Percentiles rank a stretch among this genome's conserved stretches.
These are phyloP conservation scores for Martensiomyces pterosporus DNA, from an alignment of 192 early-diverging fungal species.

Conservation along the genomic window DNA sequence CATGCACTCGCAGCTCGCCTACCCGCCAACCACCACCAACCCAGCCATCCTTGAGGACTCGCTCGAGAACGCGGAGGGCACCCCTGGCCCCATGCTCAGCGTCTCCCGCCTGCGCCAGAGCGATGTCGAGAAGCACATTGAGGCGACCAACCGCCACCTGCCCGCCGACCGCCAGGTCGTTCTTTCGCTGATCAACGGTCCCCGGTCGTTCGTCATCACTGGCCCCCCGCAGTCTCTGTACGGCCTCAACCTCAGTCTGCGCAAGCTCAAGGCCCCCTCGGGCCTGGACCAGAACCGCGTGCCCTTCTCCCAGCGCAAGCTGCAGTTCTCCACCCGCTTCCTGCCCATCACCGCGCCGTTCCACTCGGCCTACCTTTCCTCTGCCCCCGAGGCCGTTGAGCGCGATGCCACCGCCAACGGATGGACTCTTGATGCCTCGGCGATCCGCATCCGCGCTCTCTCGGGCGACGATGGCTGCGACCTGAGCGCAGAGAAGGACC, in stretches of 20 bases:
- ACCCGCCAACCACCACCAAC: conserved; percentile 75
- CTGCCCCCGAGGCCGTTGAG: conserved; percentile 60
- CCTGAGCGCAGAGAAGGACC: conserved; percentile 52
- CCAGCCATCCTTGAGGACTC: conserved; percentile 89
- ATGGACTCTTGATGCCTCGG: conserved; percentile 59
- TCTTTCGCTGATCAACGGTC: conserved; percentile 86
- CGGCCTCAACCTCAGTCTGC: conserved; percentile 84
- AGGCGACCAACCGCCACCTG: conserved; percentile 83
- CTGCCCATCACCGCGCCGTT: conserved; percentile 91
- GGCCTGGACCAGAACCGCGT: conserved; percentile 84
- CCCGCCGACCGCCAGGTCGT: conserved; percentile 78
- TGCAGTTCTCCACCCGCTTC: conserved; percentile 88
- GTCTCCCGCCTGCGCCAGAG: conserved; percentile 75
- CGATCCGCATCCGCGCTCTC: conserved; percentile 71
- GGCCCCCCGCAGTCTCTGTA: conserved; percentile 89
- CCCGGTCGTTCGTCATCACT: conserved; percentile 82
- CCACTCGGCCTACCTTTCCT: conserved; percentile 76
- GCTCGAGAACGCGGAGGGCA: conserved; percentile 82
- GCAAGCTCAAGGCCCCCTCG: conserved; percentile 85
- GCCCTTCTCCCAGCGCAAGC: conserved; percentile 83
- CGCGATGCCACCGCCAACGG: conserved; percentile 64
- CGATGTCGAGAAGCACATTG: conserved; percentile 80
- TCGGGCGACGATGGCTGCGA: conserved; percentile 81
- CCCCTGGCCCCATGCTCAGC: conserved; percentile 89
- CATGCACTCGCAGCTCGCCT: conserved; percentile 77